Conservation (phyloP, 371 early-diverging fungal genomes). For the Conidiobolus incongruus region DNA sequence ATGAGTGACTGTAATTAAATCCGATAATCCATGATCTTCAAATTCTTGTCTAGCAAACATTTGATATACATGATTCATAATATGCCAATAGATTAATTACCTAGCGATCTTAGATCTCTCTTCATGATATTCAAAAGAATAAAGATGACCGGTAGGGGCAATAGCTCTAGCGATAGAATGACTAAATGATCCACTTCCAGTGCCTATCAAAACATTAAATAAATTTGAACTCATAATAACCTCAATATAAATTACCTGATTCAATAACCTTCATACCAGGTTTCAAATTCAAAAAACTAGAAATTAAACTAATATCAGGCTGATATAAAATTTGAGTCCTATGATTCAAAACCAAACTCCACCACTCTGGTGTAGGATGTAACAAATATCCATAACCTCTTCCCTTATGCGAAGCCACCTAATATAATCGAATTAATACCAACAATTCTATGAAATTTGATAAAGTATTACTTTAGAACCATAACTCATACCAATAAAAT, state of each 20-base stretch:
- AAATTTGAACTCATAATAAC: neutral
- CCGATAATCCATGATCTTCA: constrained; percentile 39
- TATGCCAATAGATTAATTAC: neutral
- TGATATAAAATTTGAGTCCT: constrained; percentile 89
- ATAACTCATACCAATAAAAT: constrained; percentile 66
- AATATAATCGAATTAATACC: neutral
- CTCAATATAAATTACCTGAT: constrained; percentile 26
- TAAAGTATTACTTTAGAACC: constrained; percentile 49
- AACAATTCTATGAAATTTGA: neutral
- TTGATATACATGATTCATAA: neutral
- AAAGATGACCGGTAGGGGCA: constrained; percentile 65
- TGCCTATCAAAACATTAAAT: constrained; percentile 20
- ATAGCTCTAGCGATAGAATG: constrained; percentile 78
- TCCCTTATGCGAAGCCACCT: constrained; percentile 43
- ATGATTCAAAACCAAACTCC: constrained; percentile 81
- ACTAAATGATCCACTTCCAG: constrained; percentile 89
- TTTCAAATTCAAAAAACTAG: constrained; percentile 47
- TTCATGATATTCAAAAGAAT: constrained; percentile 85
- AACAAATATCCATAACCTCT: constrained; percentile 72
- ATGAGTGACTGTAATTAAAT: constrained; percentile 37
- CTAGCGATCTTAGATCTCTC: constrained; percentile 41
- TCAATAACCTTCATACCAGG: constrained; percentile 78
- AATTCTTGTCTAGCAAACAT: constrained; percentile 33
- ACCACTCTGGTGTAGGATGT: constrained; percentile 85
- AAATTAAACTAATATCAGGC: constrained; percentile 80